Evolutionary conservation across 2,329 filamentous ascomycete genomes (phyloP).

Genomic region (Talaromyces sp.): DNA sequence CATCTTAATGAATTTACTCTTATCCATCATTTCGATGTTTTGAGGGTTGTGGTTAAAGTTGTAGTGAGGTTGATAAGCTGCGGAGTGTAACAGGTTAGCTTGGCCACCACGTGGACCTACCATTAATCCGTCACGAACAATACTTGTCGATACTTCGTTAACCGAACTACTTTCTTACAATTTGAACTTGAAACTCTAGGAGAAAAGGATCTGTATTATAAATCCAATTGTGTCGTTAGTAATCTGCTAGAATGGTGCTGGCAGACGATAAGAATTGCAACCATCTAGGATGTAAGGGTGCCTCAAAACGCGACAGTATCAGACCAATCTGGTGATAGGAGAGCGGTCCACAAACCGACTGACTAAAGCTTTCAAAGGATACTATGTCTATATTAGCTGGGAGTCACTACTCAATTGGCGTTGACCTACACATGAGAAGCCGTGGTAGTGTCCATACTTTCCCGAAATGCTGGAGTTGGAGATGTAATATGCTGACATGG

Average conservation of each 20-base stretch:
- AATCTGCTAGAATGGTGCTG: background rate
- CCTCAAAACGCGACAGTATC: background rate
- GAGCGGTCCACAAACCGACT: background rate
- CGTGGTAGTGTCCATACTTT: background rate
- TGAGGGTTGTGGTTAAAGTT: background rate
- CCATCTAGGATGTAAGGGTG: background rate
- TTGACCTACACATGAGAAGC: background rate
- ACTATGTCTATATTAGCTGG: background rate
- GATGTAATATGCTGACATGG: background rate
- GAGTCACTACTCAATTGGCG: background rate
- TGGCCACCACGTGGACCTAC: background rate
- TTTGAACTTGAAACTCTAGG: no score
- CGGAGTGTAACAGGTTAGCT: background rate
- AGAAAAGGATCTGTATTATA: no score
- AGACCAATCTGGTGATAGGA: background rate
- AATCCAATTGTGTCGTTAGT: background rate
- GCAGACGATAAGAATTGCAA: background rate
- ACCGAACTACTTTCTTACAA: no score
- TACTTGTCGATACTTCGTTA: no score
- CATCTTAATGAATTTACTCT: no score
- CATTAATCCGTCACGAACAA: background rate
- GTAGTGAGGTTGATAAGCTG: background rate
- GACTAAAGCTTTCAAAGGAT: background rate
- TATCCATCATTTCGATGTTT: no score
- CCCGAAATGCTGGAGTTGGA: background rate